Evolutionary conservation across 768 basidiomycete genomes (phyloP), one percentile per base, ranked within the genome.

Genomic region (Gymnopilus dilepis): DNA sequence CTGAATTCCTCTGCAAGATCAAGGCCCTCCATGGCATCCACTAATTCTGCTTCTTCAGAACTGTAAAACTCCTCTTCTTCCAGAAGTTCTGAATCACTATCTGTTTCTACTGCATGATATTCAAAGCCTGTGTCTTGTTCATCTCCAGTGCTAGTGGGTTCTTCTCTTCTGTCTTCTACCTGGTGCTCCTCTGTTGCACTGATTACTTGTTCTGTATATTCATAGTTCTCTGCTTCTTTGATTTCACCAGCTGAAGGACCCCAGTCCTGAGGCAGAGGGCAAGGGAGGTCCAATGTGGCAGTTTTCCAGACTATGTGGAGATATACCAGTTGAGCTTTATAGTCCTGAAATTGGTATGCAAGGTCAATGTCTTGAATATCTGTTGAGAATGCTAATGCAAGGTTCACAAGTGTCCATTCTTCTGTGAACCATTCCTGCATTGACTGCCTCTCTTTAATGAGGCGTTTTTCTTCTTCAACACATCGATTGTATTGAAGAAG

Each of bases 401-500:
- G 15, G 8, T 22, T 22, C 8, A 43, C 17, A n/a, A 22, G 12
- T n/a, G 12, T 43, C 42, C 42, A 43, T 22, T 43, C 19, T 19
- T n/a, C n/a, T n/a, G n/a, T n/a, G n/a, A n/a, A n/a, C n/a, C n/a
- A n/a, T n/a, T n/a, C n/a, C n/a, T n/a, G n/a, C n/a, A n/a, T n/a
- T n/a, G n/a, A n/a, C n/a, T n/a, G n/a, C n/a, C n/a, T n/a, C n/a
- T n/a, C n/a, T 43, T 43, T 43, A 8, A n/a, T 43, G 8, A 43
- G n/a, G 7, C 42, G n/a, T 22, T 22, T 43, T 43, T 43, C 47
- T 47, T 78, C 73, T 57, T 78, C 73, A 11, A 52, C 28, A 54
- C 72, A 73, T 1, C 68, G 54, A 17, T 74, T 67, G n/a, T 60
- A 33, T 17, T 72, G 63, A n/a, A 76, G 66, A 56, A 74, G 55